Evolutionary conservation across 495 filamentous ascomycete genomes (phyloP).

Genomic region (Thermochaetoides thermophila): DNA sequence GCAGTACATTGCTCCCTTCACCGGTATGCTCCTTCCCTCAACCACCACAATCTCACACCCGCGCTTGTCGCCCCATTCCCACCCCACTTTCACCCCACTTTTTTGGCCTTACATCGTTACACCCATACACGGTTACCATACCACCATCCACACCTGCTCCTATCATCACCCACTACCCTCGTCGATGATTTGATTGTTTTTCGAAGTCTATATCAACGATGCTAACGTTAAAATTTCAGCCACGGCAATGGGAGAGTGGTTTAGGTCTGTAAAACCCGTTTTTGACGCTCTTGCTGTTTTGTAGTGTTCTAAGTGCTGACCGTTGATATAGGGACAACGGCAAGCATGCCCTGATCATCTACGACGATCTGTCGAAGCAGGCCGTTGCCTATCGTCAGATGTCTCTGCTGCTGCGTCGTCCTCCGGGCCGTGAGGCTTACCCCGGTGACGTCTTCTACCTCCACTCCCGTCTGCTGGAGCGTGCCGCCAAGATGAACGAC

Average conservation of each 20-base stretch:
- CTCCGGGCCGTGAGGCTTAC: conserved; percentile 98
- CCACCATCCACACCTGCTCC: too few species aligned
- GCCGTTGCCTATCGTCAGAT: conserved; percentile 99
- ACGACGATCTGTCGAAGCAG: conserved; percentile 97
- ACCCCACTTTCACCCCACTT: too few species aligned
- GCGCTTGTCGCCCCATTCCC: too few species aligned
- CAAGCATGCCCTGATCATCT: conserved; percentile 86
- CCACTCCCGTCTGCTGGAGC: conserved; percentile 97
- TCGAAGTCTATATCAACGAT: too few species aligned
- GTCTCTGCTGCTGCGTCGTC: conserved; percentile 97
- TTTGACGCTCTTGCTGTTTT: background rate
- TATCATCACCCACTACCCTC: too few species aligned
- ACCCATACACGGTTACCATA: too few species aligned
- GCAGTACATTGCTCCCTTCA: conserved; percentile 95
- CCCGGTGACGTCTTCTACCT: conserved; percentile 99
- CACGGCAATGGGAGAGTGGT: too few species aligned
- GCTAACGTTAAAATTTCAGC: too few species aligned
- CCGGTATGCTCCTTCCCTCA: conserved; percentile 21
- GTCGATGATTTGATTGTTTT: too few species aligned
- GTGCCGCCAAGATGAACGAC: conserved; percentile 98
- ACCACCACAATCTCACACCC: background rate
- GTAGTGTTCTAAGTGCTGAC: background rate
- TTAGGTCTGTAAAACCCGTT: background rate
- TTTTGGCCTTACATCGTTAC: too few species aligned
- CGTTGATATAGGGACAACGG: conserved; percentile 54